These are phyloP conservation scores for Pythium apleroticum DNA, from an alignment of 352 stramenopile species.

Conservation along the genomic window DNA sequence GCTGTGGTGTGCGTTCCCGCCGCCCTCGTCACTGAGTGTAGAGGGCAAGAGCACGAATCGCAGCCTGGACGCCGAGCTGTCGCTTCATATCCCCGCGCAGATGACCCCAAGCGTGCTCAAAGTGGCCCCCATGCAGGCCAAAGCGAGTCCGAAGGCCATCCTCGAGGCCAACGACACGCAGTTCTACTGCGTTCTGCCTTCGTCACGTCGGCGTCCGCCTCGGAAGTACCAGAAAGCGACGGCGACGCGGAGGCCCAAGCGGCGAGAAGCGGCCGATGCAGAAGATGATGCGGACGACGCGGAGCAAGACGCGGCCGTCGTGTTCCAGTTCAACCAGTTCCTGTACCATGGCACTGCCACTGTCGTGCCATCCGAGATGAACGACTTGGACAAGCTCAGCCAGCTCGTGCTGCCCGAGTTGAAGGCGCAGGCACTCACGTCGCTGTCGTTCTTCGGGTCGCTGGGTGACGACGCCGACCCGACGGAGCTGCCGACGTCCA, in stretches of 20 bases:
- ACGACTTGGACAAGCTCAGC: slow-evolving; percentile 45
- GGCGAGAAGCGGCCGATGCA: slow-evolving; percentile 20
- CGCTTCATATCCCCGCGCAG: slow-evolving; percentile 15
- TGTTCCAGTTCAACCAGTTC: slow-evolving; percentile 73
- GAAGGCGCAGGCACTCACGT: slow-evolving; percentile 39
- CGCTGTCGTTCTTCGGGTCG: slow-evolving; percentile 24
- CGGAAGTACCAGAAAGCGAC: neutral
- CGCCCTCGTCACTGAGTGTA: slow-evolving; percentile 7
- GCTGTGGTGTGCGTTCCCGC: slow-evolving; percentile 55
- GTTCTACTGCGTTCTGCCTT: slow-evolving; percentile 47
- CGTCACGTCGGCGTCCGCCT: neutral
- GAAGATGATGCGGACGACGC: slow-evolving; percentile 28
- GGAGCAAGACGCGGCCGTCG: slow-evolving; percentile 27
- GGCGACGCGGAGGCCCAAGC: slow-evolving; percentile 15
- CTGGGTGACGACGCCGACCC: slow-evolving; percentile 3
- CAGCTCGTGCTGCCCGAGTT: slow-evolving; percentile 41
- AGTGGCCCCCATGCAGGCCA: slow-evolving; percentile 16
- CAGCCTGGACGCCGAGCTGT: neutral
- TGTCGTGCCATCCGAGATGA: slow-evolving; percentile 29
- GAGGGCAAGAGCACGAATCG: slow-evolving; percentile 1
- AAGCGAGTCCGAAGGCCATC: neutral
- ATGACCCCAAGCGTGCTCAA: slow-evolving; percentile 17
- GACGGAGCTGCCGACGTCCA: slow-evolving; percentile 4
- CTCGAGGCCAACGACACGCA: slow-evolving; percentile 62
- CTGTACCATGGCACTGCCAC: slow-evolving; percentile 44